phyloP scores from a whole-genome alignment of 1,284 basidiomycete genomes.

The Bondarzewia mesenterica region DNA sequence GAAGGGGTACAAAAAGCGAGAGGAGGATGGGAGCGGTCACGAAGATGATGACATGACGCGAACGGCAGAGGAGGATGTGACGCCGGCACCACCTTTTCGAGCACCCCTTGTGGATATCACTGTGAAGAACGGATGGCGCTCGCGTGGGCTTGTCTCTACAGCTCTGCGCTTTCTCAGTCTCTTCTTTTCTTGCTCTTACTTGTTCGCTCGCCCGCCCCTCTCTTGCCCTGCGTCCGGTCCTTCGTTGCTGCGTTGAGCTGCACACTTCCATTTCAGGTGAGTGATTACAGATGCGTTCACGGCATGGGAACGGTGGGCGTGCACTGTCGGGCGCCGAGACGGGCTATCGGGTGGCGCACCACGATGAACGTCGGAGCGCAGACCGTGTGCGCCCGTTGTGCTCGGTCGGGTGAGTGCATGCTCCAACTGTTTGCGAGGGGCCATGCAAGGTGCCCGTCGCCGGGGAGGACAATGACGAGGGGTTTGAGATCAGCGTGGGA shows the following conservation, averaged over 20 bases:
- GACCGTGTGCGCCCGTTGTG: neutral
- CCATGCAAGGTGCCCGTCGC: neutral
- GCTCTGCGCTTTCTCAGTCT: neutral
- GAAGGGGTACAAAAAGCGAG: neutral
- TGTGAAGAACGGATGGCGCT: slow-evolving; percentile 4
- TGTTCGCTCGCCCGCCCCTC: neutral
- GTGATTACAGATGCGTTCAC: neutral
- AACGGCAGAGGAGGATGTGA: neutral
- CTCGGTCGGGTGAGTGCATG: neutral
- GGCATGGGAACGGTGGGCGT: neutral
- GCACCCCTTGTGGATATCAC: slow-evolving; percentile 5
- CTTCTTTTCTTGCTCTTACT: neutral
- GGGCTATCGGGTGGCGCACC: neutral
- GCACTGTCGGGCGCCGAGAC: neutral
- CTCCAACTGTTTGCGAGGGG: neutral
- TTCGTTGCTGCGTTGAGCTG: no score
- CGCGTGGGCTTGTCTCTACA: slow-evolving; percentile 1
- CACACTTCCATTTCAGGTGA: neutral
- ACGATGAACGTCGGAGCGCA: neutral
- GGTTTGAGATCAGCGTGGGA: slow-evolving; percentile 3
- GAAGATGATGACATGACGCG: neutral
- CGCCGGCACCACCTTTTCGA: neutral
- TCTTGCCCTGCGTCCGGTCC: neutral
- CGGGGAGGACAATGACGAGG: slow-evolving; percentile 3
- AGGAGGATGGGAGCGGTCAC: neutral